Evolutionary conservation across 2,329 filamentous ascomycete species (phyloP).

Genomic region (Penicillium sp.): DNA sequence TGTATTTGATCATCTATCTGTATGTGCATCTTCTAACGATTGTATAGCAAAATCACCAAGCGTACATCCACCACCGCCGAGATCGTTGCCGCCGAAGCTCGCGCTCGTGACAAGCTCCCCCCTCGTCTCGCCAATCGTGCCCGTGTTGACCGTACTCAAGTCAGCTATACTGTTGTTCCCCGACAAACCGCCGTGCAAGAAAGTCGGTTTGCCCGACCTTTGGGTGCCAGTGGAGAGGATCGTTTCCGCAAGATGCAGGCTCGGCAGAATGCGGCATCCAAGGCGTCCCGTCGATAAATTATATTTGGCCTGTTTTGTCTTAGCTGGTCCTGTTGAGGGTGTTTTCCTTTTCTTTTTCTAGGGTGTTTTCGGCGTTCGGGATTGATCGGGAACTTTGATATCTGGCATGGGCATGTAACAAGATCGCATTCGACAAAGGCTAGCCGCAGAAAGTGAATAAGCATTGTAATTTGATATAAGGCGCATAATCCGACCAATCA

Average conservation of each 20-base stretch:
- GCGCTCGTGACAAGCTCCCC: slow-evolving; percentile 53
- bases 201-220: slow-evolving; percentile 46
- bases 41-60: slow-evolving; percentile 36
- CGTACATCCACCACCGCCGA: slow-evolving; percentile 35
- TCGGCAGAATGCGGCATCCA: slow-evolving; percentile 44
- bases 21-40: slow-evolving; percentile 12
- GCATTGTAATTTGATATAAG: slow-evolving; percentile 2
- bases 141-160: slow-evolving; percentile 57
- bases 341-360: slow-evolving; percentile 7
- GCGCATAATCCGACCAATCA: neutral
- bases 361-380: slow-evolving; percentile 23
- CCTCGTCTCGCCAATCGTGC: slow-evolving; percentile 58
- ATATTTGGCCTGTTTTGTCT: neutral
- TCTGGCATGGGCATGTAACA: slow-evolving; percentile 15
- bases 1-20: slow-evolving; percentile 19
- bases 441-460: slow-evolving; percentile 12
- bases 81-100: slow-evolving; percentile 49
- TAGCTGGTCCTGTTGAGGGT: neutral
- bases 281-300: slow-evolving; percentile 39
- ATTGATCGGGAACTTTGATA: slow-evolving; percentile 20
- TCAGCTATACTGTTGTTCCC: slow-evolving; percentile 64
- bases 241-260: slow-evolving; percentile 51
- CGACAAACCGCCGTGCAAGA: slow-evolving; percentile 53
- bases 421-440: slow-evolving; percentile 17
- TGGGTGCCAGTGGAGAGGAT: slow-evolving; percentile 50